Base-by-base conservation (phyloP, 2,329 filamentous ascomycete species). In the Paecilomyces dactylethromorphus region DNA sequence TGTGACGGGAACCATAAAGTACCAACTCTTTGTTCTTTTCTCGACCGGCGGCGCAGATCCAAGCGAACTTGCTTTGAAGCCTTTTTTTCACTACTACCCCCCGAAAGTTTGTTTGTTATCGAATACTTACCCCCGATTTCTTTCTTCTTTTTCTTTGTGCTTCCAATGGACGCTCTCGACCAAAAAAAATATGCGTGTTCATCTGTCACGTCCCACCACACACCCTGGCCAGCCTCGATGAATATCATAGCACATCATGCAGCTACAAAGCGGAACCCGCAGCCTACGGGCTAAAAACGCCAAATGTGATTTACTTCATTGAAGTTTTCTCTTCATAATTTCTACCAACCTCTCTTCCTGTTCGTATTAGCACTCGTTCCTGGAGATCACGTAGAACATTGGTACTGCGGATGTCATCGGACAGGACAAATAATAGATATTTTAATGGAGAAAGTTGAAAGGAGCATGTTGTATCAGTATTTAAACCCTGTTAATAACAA, bases 31-130 rank as follows among this genome's bases (percentile, higher is more conserved):
- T 24, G 55, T 59, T 58, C 45, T 58, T 55, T 52, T 39, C 55
- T 60, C 58, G 54, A 64, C 64, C 64, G 60, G 60, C 65, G 50
- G 50, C 50, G 50, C 50, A 52, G 65, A 66, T 64, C 56, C 60
- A 24, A 57, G 60, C 49, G 56, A 56, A 59, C 58, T 61, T 58
- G 59, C 60, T 56, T 59, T 55, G 57, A 39, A 58, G 26, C 45
- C 60, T 61, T 62, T 64, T 62, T 57, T 63, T 60, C 57, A 59
- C 26, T 22, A 58, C 39, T n/a, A 45, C 35, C 50, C 15, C 31
- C 29, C 15, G 35, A 13, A 21, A 22, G 22, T 29, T 49, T 58
- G 52, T 51, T 35, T 53, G 26, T 50, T 58, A 32, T 45, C 35
- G 50, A 52, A 21, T 54, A 31, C 51, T 39, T 58, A 64, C 62